Percentiles rank a stretch among this genome's conserved stretches.
phyloP scores from a whole-genome alignment of 495 filamentous ascomycete genomes.

The Annulohypoxylon nitens region DNA sequence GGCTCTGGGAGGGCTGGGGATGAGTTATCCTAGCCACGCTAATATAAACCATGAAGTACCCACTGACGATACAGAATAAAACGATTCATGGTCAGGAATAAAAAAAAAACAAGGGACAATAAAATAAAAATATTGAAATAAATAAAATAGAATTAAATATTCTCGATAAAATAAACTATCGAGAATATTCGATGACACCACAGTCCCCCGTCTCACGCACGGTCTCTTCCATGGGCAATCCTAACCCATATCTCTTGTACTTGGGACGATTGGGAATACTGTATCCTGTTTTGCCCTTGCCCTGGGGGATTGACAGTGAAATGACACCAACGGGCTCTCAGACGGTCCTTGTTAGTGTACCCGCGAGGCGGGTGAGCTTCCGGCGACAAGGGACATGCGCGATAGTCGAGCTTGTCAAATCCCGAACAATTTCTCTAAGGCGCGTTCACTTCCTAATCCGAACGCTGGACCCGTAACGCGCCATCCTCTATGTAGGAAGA shows the following conservation, averaged over 20 bases:
- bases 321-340: slow-evolving; percentile 35
- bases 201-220: slow-evolving; percentile 37
- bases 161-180: slow-evolving; percentile 10
- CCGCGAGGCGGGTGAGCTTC: slow-evolving; percentile 41
- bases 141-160: slow-evolving; percentile 25
- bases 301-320: slow-evolving; percentile 23
- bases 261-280: slow-evolving; percentile 32
- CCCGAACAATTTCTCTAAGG: slow-evolving; percentile 28
- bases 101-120: background rate
- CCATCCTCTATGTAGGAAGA: background rate
- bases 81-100: background rate
- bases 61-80: slow-evolving; percentile 10
- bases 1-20: background rate
- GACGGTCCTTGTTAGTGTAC: slow-evolving; percentile 26
- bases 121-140: slow-evolving; percentile 14
- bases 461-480: slow-evolving; percentile 9
- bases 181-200: slow-evolving; percentile 21
- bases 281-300: slow-evolving; percentile 25
- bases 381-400: slow-evolving; percentile 33
- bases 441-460: slow-evolving; percentile 33
- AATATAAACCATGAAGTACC: slow-evolving; percentile 10
- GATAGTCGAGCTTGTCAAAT: slow-evolving; percentile 19
- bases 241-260: slow-evolving; percentile 33
- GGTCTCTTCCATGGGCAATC: slow-evolving; percentile 24
- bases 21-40: slow-evolving; percentile 11